These are phyloP conservation scores for Inonotus obliquus DNA, from an alignment of 1,284 basidiomycete genomes.

Conservation along the genomic window DNA sequence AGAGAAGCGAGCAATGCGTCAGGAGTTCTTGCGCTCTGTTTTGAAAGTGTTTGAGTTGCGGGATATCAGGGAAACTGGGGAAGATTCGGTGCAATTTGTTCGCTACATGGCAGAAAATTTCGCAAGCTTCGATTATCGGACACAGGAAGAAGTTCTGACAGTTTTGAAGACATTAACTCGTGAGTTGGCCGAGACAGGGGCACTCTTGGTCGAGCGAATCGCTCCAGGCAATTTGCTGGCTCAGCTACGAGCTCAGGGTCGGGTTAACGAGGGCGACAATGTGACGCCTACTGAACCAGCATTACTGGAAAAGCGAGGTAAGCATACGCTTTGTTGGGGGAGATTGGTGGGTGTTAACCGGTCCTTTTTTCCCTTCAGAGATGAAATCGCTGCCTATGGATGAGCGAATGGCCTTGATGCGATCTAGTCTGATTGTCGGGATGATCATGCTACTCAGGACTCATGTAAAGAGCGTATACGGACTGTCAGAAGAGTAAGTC, in stretches of 20 bases:
- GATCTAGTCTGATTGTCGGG: slow-evolving; percentile 69
- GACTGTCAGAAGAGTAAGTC: slow-evolving; percentile 81
- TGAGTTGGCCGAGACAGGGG: slow-evolving; percentile 80
- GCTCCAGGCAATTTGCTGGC: slow-evolving; percentile 66
- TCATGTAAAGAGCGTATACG: slow-evolving; percentile 77
- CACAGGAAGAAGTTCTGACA: slow-evolving; percentile 86
- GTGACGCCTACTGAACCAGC: not conserved
- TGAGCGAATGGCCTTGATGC: slow-evolving; percentile 42
- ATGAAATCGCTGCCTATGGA: slow-evolving; percentile 21
- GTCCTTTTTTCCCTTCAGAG: slow-evolving; percentile 2
- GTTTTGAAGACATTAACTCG: slow-evolving; percentile 80
- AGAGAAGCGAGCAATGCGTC: slow-evolving; percentile 80
- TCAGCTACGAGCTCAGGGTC: slow-evolving; percentile 36
- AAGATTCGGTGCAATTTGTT: slow-evolving; percentile 75
- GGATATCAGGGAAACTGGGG: slow-evolving; percentile 37
- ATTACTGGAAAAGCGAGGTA: slow-evolving; percentile 6
- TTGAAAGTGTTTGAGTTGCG: slow-evolving; percentile 78
- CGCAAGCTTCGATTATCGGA: slow-evolving; percentile 88
- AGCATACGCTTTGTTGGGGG: not conserved
- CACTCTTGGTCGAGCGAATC: slow-evolving; percentile 68
- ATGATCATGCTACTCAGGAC: slow-evolving; percentile 83
- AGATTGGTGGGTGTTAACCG: not conserved
- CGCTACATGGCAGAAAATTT: slow-evolving; percentile 96
- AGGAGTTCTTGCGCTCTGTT: slow-evolving; percentile 85
- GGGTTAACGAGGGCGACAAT: not conserved